These are phyloP conservation scores for Kingdonia uniflora DNA, from an alignment of 164 flowering plant species.

Conservation along the genomic window DNA sequence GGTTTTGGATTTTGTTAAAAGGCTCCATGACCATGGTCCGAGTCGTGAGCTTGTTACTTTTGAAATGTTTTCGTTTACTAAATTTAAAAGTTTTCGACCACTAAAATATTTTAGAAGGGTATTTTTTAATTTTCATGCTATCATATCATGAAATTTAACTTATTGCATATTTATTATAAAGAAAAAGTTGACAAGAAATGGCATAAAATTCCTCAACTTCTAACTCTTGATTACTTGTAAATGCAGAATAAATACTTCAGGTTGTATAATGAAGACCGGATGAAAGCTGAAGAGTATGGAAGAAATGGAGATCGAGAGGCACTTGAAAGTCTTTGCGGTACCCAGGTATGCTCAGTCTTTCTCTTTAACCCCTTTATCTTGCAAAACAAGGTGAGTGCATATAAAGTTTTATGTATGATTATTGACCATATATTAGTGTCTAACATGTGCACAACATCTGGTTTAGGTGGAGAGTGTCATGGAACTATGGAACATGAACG, in stretches of 20 bases:
- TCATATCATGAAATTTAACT: no score
- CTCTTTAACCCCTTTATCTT: background rate
- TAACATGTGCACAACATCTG: constrained; percentile 15
- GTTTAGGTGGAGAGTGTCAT: constrained; percentile 55
- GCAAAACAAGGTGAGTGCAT: background rate
- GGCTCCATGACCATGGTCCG: no score
- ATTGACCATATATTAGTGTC: background rate
- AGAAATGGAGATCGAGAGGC: constrained; percentile 34
- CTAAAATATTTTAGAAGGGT: no score
- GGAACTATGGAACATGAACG: constrained; percentile 61
- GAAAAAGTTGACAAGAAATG: no score
- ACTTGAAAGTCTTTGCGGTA: constrained; percentile 38
- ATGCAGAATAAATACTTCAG: constrained; percentile 58
- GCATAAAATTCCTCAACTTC: no score
- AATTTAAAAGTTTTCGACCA: no score
- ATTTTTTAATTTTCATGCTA: no score
- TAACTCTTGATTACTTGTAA: constrained; percentile 2
- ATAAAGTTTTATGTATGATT: no score
- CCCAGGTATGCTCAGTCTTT: constrained; percentile 36
- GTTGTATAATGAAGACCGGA: constrained; percentile 42
- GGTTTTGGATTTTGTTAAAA: no score
- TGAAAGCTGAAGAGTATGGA: constrained; percentile 38
- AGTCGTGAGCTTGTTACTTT: no score
- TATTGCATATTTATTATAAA: no score
- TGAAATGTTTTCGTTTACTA: no score